Conservation (phyloP, 192 early-diverging fungal genomes). For the Coemansia sp. region DNA sequence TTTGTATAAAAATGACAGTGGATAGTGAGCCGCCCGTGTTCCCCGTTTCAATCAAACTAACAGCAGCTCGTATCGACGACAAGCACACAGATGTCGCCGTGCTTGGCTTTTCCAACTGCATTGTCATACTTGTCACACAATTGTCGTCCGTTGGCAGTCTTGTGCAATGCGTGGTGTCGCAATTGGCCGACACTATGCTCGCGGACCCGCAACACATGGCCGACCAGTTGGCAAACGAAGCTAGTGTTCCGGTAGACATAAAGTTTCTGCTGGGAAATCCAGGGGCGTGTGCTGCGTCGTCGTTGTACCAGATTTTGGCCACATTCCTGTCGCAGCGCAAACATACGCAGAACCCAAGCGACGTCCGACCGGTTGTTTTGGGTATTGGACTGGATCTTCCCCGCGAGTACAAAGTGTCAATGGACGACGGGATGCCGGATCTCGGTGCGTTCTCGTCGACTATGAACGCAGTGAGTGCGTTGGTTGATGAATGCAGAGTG, state of each 20-base stretch:
- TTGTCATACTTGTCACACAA: conserved; percentile 44
- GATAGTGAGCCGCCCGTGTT: conserved; percentile 13
- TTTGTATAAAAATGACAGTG: not conserved
- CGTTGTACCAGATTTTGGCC: conserved; percentile 40
- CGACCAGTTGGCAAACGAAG: conserved; percentile 5
- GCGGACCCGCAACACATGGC: conserved; percentile 3
- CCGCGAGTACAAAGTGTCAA: conserved; percentile 18
- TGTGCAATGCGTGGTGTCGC: conserved; percentile 10
- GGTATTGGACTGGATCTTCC: conserved; percentile 33
- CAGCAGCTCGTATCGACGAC: conserved; percentile 26
- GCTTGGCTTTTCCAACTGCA: conserved; percentile 42
- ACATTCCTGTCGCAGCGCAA: conserved; percentile 30
- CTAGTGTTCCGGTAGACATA: conserved; percentile 32
- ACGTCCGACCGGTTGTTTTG: conserved; percentile 28
- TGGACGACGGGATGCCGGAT: conserved; percentile 10
- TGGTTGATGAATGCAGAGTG: conserved; percentile 21
- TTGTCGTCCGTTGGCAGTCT: conserved; percentile 38
- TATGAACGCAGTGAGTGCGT: conserved; percentile 8
- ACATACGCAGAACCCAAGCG: conserved; percentile 15
- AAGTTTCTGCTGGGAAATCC: conserved; percentile 36
- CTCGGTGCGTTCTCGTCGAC: conserved; percentile 6
- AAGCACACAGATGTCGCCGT: conserved; percentile 45
- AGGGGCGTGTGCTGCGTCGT: conserved; percentile 16
- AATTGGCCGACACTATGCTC: not conserved
- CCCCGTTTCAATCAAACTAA: conserved; percentile 23